Base-by-base conservation (phyloP, 306 rosid genomes). In the Castanea crenata region DNA sequence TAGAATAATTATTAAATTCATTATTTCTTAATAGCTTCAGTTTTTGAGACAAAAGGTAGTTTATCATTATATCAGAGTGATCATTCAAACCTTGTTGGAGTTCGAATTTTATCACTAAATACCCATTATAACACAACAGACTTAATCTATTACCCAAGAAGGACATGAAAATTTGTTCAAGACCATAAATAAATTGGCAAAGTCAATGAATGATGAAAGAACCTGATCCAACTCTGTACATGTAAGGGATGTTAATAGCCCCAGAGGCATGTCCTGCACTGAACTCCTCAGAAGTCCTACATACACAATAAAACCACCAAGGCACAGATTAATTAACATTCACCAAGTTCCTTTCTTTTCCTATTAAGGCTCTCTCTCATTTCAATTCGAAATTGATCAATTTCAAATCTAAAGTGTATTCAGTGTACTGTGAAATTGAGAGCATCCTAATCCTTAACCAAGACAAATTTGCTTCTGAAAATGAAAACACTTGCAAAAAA, bases 181-280 rank as follows among this genome's bases (percentile, higher is more conserved):
- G 15, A 21, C 65, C 32, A 31, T 16, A 32, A 64, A 64, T 31
- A 27, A 62, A 25, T 11, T 27, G 29, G 68, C 68, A 44, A 55
- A 55, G 69, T 15, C 46, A 6, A 65, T 10, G 52, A 56, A 14
- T 3, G 10, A 10, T 34, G 2, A 71, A 4, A 55, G 68, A 81
- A 94, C 98, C 99, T 86, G 98, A 90, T 76, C 91, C 93, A 83
- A 84, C 81, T 86, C 58, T 93, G 85, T 85, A 85, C 93, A 90
- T 73, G 85, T 91, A 93, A 55, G 99, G 97, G 70, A 91, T 74
- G 88, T 95, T 93, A 76, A 90, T 77, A 16, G 98, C 94, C 3
- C 87, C 92, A 20, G 93, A 86, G 49, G 87, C 91, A 64, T 91
- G 98, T 23, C 97, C 96, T 29, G 83, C 88, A 23, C 79, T 56